Evolutionary conservation across 345 rosid genomes (phyloP), one percentile per base, ranked within the genome.

Genomic region (Bruguiera gymnorhiza): DNA sequence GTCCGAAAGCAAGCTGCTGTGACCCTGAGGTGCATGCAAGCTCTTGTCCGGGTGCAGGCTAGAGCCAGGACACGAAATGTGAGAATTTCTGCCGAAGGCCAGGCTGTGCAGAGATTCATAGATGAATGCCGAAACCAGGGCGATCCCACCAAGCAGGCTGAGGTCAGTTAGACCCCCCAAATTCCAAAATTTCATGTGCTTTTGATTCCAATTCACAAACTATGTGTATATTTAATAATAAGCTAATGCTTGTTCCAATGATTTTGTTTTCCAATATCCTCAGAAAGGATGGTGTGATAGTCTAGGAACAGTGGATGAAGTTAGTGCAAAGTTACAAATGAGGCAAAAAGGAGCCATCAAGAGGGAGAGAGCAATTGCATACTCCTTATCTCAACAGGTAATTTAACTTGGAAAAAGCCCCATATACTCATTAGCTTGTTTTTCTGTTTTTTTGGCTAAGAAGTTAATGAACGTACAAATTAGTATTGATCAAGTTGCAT

Each of bases 21-120:
- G 75, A 87, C 98, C 50, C 83, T 92, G 16, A 80, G 90, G 85
- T 90, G 98, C 75, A 95, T 95, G 98, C 97, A 95, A 73, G 98
- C 99, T 79, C 96, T 92, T 72, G 94, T 95, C 26, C 79, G 96
- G 65, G 97, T 87, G 59, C 98, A 95, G 79, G 88, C 91, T 70
- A 87, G 85, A 23, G 88, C 86, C 3, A 83, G 96, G 73, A 92
- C 94, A 26, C 86, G 81, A 31, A 80, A 62, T 67, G 81, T 57
- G 31, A 68, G 70, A 32, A 75, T 67, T 2, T 68, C 88, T 73
- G 74, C 79, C 1, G 85, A 85, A n/a, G 83, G 73, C 19, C 76
- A 83, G 29, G 80, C 76, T 55, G 62, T 23, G 7, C 64, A 68
- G 34, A 68, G 79, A 43, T 50, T 64, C 20, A 20, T 58, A 24